Conservation (phyloP, 371 early-diverging fungal genomes). For the Dichotomocladium elegans region DNA sequence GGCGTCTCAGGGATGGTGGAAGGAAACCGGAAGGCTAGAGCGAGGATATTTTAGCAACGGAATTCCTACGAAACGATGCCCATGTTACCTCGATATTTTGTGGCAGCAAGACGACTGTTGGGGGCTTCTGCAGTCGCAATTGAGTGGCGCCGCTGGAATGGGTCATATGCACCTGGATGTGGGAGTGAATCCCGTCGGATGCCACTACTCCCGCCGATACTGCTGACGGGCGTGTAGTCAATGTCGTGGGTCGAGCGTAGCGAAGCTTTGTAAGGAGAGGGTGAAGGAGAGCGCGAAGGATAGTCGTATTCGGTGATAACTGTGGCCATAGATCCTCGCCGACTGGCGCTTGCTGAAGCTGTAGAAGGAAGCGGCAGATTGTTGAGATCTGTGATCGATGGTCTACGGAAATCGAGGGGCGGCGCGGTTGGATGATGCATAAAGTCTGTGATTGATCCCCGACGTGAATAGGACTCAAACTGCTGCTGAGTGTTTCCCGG, state of each 20-base stretch:
- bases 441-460: conserved; percentile 38
- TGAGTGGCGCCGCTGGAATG: conserved; percentile 55
- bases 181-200: conserved; percentile 46
- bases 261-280: conserved; percentile 16
- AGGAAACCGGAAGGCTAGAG: conserved; percentile 39
- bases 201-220: no score
- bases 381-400: conserved; percentile 27
- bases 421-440: conserved; percentile 12
- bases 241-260: background rate
- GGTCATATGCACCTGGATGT: conserved; percentile 27
- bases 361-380: conserved; percentile 27
- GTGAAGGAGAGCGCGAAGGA: conserved; percentile 39
- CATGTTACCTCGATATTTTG: conserved; percentile 29
- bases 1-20: conserved; percentile 37
- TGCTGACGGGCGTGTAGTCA: conserved; percentile 3
- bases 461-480: conserved; percentile 24
- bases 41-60: no score
- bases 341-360: conserved; percentile 24
- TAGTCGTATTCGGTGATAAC: conserved; percentile 30
- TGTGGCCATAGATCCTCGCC: conserved; percentile 38
- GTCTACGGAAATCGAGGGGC: conserved; percentile 23
- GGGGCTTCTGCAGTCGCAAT: conserved; percentile 45
- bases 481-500: conserved; percentile 15
- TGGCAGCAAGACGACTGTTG: conserved; percentile 7
- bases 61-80: background rate